phyloP scores from a whole-genome alignment of 1,284 basidiomycete genomes.

The Acaromyces ingoldii region DNA sequence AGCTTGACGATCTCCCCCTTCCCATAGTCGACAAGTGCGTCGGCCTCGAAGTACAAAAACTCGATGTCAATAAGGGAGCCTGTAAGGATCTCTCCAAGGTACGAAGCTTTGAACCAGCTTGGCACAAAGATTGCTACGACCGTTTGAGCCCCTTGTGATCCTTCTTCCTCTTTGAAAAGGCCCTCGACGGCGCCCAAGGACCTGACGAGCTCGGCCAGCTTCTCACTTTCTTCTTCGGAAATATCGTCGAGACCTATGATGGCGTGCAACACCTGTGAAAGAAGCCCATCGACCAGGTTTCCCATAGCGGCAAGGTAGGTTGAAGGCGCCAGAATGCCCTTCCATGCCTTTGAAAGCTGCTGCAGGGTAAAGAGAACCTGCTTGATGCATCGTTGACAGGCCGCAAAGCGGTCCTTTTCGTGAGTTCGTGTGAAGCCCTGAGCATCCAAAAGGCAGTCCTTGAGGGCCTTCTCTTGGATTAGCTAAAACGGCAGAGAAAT shows the following conservation, averaged over 20 bases:
- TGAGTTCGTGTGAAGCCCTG: slow-evolving; percentile 69
- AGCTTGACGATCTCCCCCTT: slow-evolving; percentile 75
- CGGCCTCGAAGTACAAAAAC: slow-evolving; percentile 78
- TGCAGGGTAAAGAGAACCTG: slow-evolving; percentile 66
- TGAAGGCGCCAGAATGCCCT: slow-evolving; percentile 57
- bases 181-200: slow-evolving; percentile 70
- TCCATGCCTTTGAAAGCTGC: slow-evolving; percentile 64
- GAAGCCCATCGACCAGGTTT: slow-evolving; percentile 66
- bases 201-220: slow-evolving; percentile 73
- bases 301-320: slow-evolving; percentile 58
- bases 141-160: slow-evolving; percentile 50
- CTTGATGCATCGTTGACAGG: slow-evolving; percentile 69
- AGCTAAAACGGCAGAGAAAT: too few species aligned
- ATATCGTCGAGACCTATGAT: slow-evolving; percentile 80
- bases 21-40: slow-evolving; percentile 84
- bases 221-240: slow-evolving; percentile 79
- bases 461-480: slow-evolving; percentile 55
- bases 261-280: slow-evolving; percentile 67
- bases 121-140: slow-evolving; percentile 40
- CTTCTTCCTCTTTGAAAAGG: slow-evolving; percentile 62
- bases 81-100: slow-evolving; percentile 45
- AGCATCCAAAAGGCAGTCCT: slow-evolving; percentile 60
- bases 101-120: slow-evolving; percentile 47
- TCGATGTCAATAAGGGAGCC: slow-evolving; percentile 65
- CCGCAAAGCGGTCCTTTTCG: slow-evolving; percentile 70